These are phyloP conservation scores for Pugionium cornutum DNA, from an alignment of 345 rosid genomes.

Conservation along the genomic window DNA sequence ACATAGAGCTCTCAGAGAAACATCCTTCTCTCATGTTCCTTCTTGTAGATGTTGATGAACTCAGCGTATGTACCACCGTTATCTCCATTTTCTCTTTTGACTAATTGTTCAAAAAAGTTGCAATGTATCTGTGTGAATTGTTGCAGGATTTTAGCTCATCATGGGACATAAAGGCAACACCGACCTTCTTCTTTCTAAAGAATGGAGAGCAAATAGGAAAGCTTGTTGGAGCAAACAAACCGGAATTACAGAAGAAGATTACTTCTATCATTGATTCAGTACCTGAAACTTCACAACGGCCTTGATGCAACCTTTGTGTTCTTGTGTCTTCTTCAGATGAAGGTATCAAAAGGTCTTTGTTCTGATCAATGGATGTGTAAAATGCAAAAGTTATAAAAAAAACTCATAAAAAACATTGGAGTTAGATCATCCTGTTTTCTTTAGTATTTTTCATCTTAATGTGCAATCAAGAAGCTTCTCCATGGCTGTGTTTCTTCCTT, in stretches of 20 bases:
- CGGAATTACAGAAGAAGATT: constrained; percentile 74
- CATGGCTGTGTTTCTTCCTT: not conserved
- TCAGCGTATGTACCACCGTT: constrained; percentile 52
- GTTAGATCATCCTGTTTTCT: constrained; percentile 22
- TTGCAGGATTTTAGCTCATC: constrained; percentile 81
- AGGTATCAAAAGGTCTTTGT: not conserved
- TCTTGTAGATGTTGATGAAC: constrained; percentile 76
- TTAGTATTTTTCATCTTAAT: not conserved
- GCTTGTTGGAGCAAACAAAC: constrained; percentile 87
- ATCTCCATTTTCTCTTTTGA: no score
- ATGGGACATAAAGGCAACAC: constrained; percentile 89
- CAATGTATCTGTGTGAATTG: no score
- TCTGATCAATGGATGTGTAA: constrained; percentile 22
- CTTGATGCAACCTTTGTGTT: constrained; percentile 20
- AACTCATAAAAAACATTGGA: constrained; percentile 4
- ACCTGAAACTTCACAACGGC: constrained; percentile 28
- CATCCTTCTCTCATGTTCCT: constrained; percentile 70
- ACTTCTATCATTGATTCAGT: constrained; percentile 50
- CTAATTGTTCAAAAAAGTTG: no score
- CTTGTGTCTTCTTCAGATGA: not conserved
- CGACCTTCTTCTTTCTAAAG: constrained; percentile 87
- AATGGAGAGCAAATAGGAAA: constrained; percentile 76
- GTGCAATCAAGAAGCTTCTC: not conserved
- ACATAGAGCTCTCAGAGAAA: constrained; percentile 68
- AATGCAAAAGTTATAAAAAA: no score